Percentiles rank a stretch among this genome's conserved stretches.
Conservation (phyloP, 2,329 filamentous ascomycete genomes). For the Sphaerulina vaccinii region DNA sequence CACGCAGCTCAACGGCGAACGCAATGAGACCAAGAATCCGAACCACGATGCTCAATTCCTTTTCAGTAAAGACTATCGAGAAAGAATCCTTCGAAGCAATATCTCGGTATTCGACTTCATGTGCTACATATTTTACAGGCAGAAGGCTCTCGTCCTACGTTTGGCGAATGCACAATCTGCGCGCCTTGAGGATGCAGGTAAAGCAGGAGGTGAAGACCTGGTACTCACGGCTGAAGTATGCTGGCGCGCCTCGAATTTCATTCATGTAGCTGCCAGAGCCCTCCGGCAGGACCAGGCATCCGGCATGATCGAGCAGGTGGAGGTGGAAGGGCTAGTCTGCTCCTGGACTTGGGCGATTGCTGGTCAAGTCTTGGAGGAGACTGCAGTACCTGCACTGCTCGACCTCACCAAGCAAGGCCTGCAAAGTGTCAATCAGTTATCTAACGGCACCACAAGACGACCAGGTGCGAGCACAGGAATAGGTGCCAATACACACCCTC, state of each 20-base stretch:
- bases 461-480: slow-evolving; percentile 30
- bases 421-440: slow-evolving; percentile 2
- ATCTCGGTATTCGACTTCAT: slow-evolving; percentile 96
- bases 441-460: slow-evolving; percentile 26
- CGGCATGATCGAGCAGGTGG: slow-evolving; percentile 32
- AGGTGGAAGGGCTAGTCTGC: slow-evolving; percentile 71
- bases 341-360: slow-evolving; percentile 77
- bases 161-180: slow-evolving; percentile 65
- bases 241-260: slow-evolving; percentile 76
- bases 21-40: slow-evolving; percentile 18
- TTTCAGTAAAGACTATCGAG: slow-evolving; percentile 74
- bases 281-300: slow-evolving; percentile 70
- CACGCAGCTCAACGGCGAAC: slow-evolving; percentile 22
- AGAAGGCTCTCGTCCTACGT: slow-evolving; percentile 76
- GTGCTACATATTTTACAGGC: slow-evolving; percentile 88
- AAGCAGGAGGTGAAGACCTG: slow-evolving; percentile 63
- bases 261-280: slow-evolving; percentile 74
- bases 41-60: slow-evolving; percentile 22
- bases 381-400: slow-evolving; percentile 39
- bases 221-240: slow-evolving; percentile 82
- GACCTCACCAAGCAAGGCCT: slow-evolving; percentile 21
- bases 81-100: slow-evolving; percentile 88
- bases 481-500: slow-evolving; percentile 36
- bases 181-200: slow-evolving; percentile 39
- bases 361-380: slow-evolving; percentile 74